Percentiles rank a stretch among this genome's conserved stretches.
These are phyloP conservation scores for Narthecium ossifragum DNA, from an alignment of 106 monocot genomes.

Conservation along the genomic window DNA sequence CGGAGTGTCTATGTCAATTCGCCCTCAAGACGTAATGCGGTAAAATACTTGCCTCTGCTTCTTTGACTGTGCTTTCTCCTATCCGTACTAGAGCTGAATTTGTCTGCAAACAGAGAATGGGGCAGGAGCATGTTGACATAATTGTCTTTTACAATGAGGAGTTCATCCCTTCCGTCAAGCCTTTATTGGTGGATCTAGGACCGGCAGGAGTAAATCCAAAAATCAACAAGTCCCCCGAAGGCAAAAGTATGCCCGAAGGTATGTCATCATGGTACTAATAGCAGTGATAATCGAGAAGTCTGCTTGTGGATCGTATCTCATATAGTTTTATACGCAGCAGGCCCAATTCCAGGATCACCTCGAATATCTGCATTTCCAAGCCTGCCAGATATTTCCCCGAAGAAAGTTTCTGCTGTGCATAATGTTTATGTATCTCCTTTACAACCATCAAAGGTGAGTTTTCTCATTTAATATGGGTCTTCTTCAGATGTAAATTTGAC, in stretches of 20 bases:
- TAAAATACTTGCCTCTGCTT: slow-evolving; percentile 24
- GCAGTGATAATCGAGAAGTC: background rate
- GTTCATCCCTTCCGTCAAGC: slow-evolving; percentile 88
- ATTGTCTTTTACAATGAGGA: slow-evolving; percentile 95
- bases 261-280: slow-evolving; percentile 5
- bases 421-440: slow-evolving; percentile 95
- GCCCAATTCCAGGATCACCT: slow-evolving; percentile 74
- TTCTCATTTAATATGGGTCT: no score
- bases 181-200: slow-evolving; percentile 76
- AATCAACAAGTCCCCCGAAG: slow-evolving; percentile 41
- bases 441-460: slow-evolving; percentile 65
- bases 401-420: slow-evolving; percentile 92
- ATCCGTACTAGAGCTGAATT: background rate
- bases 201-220: slow-evolving; percentile 25
- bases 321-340: slow-evolving; percentile 22
- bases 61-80: background rate
- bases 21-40: slow-evolving; percentile 59
- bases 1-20: slow-evolving; percentile 86
- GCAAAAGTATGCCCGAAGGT: slow-evolving; percentile 46
- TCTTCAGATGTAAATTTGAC: no score
- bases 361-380: slow-evolving; percentile 70
- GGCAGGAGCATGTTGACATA: slow-evolving; percentile 88
- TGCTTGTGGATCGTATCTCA: background rate
- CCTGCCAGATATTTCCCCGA: slow-evolving; percentile 98
- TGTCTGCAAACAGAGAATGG: slow-evolving; percentile 52